Conservation (phyloP, 2,329 filamentous ascomycete genomes). For the Neopestalotiopsis sp. region DNA sequence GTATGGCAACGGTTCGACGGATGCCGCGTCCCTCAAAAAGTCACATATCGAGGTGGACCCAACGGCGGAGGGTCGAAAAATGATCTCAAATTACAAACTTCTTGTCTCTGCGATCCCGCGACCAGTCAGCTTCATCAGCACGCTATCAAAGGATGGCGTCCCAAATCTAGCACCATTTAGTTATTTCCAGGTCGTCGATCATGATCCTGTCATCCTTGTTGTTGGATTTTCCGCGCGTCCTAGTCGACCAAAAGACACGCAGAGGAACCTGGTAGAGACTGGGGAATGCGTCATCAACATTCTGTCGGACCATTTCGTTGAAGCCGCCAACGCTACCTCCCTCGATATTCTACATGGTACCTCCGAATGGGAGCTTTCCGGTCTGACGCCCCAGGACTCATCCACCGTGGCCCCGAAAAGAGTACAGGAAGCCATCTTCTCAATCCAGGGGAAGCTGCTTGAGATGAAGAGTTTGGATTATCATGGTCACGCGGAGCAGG, state of each 20-base stretch:
- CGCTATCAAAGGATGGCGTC: not conserved
- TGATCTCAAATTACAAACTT: conserved; percentile 14
- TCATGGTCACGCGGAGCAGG: conserved; percentile 22
- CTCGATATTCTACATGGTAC: conserved; percentile 64
- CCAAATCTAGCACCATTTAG: conserved; percentile 26
- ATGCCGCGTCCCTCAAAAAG: not conserved
- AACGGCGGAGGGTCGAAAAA: not conserved
- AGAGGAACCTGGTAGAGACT: conserved; percentile 54
- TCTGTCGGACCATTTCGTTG: conserved; percentile 65
- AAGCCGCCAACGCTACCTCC: conserved; percentile 65
- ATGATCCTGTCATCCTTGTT: conserved; percentile 60
- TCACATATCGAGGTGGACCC: conserved; percentile 6
- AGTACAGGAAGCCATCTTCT: conserved; percentile 33
- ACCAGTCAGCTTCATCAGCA: conserved; percentile 14
- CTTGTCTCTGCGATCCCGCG: conserved; percentile 10
- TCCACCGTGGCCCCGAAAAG: conserved; percentile 26
- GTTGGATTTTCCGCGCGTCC: conserved; percentile 13
- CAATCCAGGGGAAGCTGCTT: conserved; percentile 32
- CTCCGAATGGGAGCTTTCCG: conserved; percentile 46
- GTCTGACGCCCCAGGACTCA: conserved; percentile 29
- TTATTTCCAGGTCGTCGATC: conserved; percentile 66
- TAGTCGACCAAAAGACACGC: conserved; percentile 1
- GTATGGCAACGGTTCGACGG: conserved; percentile 9
- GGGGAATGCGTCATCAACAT: conserved; percentile 67
- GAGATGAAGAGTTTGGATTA: conserved; percentile 34